These are phyloP conservation scores for Amphibolis antarctica DNA, from an alignment of 106 monocot species.

Conservation along the genomic window DNA sequence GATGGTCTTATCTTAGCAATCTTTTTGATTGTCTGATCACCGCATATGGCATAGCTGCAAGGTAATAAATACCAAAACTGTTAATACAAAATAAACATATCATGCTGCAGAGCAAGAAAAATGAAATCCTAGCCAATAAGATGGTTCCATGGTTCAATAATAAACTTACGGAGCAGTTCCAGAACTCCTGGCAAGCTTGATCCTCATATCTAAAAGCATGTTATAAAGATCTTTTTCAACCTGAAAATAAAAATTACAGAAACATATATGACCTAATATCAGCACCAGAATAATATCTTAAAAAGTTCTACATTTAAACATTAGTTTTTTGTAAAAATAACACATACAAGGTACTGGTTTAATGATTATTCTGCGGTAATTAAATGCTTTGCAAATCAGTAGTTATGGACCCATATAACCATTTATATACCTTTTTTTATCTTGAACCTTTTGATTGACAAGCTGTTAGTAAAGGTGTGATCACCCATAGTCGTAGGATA, in stretches of 20 bases:
- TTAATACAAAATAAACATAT: not conserved
- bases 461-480: too few species aligned
- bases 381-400: too few species aligned
- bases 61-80: constrained; percentile 2
- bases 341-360: too few species aligned
- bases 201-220: constrained; percentile 62
- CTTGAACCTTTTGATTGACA: too few species aligned
- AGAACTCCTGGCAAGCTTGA: constrained; percentile 59
- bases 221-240: constrained; percentile 56
- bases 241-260: constrained; percentile 22
- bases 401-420: too few species aligned
- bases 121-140: not conserved
- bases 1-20: constrained; percentile 74
- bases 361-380: too few species aligned
- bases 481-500: too few species aligned
- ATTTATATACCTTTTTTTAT: too few species aligned
- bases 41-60: constrained; percentile 93
- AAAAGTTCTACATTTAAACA: too few species aligned
- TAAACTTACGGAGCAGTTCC: constrained; percentile 92
- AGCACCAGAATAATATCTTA: too few species aligned
- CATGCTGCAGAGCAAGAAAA: not conserved
- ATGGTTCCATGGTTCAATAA: not conserved
- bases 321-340: too few species aligned
- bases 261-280: too few species aligned
- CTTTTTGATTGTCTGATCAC: constrained; percentile 77